phyloP scores from a whole-genome alignment of 352 stramenopile genomes.

The Phytophthora cryptogea region DNA sequence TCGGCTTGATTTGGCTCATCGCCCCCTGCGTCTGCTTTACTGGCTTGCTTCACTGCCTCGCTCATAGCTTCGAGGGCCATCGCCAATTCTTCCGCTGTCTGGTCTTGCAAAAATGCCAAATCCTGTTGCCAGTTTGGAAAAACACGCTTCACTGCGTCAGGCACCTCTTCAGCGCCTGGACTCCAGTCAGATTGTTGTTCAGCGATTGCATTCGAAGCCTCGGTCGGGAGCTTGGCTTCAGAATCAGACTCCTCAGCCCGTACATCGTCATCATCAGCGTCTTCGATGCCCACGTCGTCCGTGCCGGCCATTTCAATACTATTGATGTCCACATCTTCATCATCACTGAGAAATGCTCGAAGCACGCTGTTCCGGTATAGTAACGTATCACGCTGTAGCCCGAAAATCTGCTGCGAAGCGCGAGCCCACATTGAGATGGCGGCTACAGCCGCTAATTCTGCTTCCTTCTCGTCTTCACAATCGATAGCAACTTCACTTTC shows the following conservation, averaged over 20 bases:
- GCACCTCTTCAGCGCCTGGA: conserved; percentile 15
- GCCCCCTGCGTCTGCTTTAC: background rate
- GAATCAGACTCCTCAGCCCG: conserved; percentile 13
- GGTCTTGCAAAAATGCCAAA: conserved; percentile 45
- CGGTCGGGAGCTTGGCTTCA: conserved; percentile 1
- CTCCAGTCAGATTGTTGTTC: background rate
- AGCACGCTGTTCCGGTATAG: conserved; percentile 43
- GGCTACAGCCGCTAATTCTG: conserved; percentile 16
- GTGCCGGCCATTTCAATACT: conserved; percentile 3
- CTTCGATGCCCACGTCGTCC: conserved; percentile 3
- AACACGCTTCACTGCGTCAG: conserved; percentile 47
- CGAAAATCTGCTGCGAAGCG: conserved; percentile 39
- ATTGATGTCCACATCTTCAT: conserved; percentile 7
- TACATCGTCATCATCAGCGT: conserved; percentile 8
- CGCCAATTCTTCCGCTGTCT: conserved; percentile 36
- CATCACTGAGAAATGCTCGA: conserved; percentile 18
- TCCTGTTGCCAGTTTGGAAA: conserved; percentile 55
- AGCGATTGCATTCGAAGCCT: background rate
- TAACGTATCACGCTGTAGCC: conserved; percentile 25
- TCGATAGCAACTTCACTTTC: conserved; percentile 7
- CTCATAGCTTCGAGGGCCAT: conserved; percentile 28
- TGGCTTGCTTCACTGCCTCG: conserved; percentile 7
- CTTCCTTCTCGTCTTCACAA: conserved; percentile 17
- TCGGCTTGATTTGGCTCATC: conserved; percentile 3
- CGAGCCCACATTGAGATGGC: conserved; percentile 44